phyloP scores from a whole-genome alignment of 805 yeast species.

The Middelhovenomyces tepae region DNA sequence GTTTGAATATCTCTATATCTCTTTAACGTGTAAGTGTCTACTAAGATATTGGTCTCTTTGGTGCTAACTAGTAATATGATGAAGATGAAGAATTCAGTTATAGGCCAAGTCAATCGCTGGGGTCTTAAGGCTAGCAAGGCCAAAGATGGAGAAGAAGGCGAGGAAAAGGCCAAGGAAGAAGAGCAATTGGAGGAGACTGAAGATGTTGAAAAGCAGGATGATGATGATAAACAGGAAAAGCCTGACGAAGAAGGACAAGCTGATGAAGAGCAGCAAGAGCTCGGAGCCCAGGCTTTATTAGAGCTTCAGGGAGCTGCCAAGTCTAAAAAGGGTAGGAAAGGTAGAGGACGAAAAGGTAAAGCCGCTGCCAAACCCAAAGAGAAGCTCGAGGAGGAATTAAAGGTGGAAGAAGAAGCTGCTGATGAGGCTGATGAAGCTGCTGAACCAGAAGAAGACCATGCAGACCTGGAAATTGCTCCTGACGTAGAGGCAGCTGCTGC shows the following conservation, averaged over 20 bases:
- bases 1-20: too few relatives aligned
- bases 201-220: slow-evolving; percentile 2
- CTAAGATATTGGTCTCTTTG: too few relatives aligned
- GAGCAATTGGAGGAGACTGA: too few relatives aligned
- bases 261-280: too few relatives aligned
- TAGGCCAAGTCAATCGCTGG: too few relatives aligned
- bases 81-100: too few relatives aligned
- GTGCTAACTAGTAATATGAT: too few relatives aligned
- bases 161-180: slow-evolving; percentile 3
- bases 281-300: slow-evolving; percentile 17
- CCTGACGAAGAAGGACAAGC: slow-evolving; percentile 11
- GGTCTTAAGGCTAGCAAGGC: slow-evolving; percentile 7
- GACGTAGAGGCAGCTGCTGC: too few relatives aligned
- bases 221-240: background rate
- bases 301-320: slow-evolving; percentile 13
- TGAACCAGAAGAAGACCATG: slow-evolving; percentile 1
- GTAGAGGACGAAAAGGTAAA: slow-evolving; percentile 2
- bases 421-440: slow-evolving; percentile 8
- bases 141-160: slow-evolving; percentile 6
- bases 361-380: slow-evolving; percentile 3
- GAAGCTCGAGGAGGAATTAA: background rate
- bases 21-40: too few relatives aligned
- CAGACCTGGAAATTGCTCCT: slow-evolving; percentile 10
- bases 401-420: background rate
- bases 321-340: slow-evolving; percentile 5